Conservation (phyloP, 2,329 filamentous ascomycete species). For the Pseudocercospora eumusae region DNA sequence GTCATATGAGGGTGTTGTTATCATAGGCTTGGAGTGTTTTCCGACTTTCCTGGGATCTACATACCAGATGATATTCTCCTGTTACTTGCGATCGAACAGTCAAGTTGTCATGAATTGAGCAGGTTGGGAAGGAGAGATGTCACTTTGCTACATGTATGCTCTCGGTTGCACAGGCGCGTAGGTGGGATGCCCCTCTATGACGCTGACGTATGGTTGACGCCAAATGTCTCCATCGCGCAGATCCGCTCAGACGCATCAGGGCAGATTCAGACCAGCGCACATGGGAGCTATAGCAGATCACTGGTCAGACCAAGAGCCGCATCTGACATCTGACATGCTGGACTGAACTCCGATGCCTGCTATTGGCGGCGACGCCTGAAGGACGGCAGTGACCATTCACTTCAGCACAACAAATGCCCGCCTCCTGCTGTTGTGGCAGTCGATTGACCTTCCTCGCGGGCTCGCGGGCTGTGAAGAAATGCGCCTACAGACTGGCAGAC, state of each 20-base stretch:
- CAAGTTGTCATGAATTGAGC: conserved; percentile 21
- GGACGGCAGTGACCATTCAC: neutral
- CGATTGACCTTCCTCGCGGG: neutral
- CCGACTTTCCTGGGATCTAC: neutral
- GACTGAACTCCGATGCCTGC: neutral
- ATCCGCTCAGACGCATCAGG: neutral
- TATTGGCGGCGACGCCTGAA: neutral
- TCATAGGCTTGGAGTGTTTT: neutral
- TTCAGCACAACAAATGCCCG: neutral
- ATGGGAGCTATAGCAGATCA: conserved; percentile 1
- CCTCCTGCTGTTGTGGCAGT: neutral
- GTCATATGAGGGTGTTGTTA: neutral
- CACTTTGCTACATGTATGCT: neutral
- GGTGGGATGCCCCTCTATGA: conserved; percentile 1
- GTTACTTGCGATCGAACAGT: neutral
- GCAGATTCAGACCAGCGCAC: neutral
- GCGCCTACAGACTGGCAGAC: neutral
- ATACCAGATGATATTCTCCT: neutral
- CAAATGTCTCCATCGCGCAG: conserved; percentile 2
- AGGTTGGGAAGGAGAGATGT: conserved; percentile 5
- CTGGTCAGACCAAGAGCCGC: no score
- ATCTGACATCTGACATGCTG: conserved; percentile 7
- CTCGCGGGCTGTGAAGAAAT: neutral
- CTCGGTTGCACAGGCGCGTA: conserved; percentile 4
- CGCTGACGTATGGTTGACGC: neutral